A percentile compares a stretch with the other conserved stretches of the same genome.
phyloP scores from a whole-genome alignment of 192 early-diverging fungal genomes.

The Phlyctochytrium planicorne region DNA sequence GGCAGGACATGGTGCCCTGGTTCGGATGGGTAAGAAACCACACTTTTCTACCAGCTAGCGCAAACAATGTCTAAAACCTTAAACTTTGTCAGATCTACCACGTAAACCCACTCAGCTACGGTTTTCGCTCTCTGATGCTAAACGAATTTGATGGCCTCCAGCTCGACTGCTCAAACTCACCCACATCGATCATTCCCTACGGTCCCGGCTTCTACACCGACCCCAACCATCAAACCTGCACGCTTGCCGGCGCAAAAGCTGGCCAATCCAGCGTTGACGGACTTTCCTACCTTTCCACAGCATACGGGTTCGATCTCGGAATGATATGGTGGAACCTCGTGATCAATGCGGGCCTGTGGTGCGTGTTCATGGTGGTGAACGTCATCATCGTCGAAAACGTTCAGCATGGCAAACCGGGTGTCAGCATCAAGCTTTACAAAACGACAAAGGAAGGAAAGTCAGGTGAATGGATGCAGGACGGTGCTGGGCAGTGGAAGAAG shows the following conservation, averaged over 20 bases:
- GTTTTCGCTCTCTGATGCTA: slow-evolving; percentile 55
- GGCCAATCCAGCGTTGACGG: slow-evolving; percentile 59
- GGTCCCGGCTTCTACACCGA: slow-evolving; percentile 48
- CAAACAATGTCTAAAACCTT: too few relatives aligned
- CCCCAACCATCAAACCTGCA: slow-evolving; percentile 60
- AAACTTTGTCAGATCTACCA: slow-evolving; percentile 46
- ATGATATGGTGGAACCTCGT: slow-evolving; percentile 46
- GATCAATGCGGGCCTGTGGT: slow-evolving; percentile 29
- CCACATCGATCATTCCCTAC: slow-evolving; percentile 37
- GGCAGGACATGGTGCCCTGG: slow-evolving; percentile 61
- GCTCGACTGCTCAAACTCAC: slow-evolving; percentile 1
- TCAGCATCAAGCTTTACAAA: slow-evolving; percentile 11
- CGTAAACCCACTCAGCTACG: slow-evolving; percentile 65
- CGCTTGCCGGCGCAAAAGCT: slow-evolving; percentile 59
- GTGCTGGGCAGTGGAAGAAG: too few relatives aligned
- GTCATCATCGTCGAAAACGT: slow-evolving; percentile 20
- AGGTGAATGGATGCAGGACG: not conserved
- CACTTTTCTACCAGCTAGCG: too few relatives aligned
- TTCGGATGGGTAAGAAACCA: slow-evolving; percentile 41
- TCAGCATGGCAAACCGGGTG: slow-evolving; percentile 20
- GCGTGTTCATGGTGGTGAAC: slow-evolving; percentile 22
- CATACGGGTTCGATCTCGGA: slow-evolving; percentile 53
- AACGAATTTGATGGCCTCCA: slow-evolving; percentile 60
- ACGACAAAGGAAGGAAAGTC: not conserved
- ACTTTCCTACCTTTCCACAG: slow-evolving; percentile 56